Evolutionary conservation across 148 eudicot species (phyloP).

Genomic region (Spergularia bocconei): DNA sequence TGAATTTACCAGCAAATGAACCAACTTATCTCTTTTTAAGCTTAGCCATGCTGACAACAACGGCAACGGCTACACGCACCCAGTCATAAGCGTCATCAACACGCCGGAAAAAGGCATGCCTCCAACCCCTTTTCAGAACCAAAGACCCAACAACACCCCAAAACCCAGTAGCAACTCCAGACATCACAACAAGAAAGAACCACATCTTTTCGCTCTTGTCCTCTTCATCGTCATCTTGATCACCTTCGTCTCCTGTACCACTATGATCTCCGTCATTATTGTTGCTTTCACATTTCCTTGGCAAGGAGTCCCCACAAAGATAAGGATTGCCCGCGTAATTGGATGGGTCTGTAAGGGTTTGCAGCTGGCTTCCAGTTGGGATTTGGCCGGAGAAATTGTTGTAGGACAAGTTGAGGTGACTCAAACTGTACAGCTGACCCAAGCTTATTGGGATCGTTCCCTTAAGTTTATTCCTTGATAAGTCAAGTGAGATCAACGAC

Average conservation of each 20-base stretch:
- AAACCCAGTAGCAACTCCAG: slow-evolving; percentile 30
- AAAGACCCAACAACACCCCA: slow-evolving; percentile 29
- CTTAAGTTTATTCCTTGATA: slow-evolving; percentile 21
- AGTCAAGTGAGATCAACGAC: slow-evolving; percentile 25
- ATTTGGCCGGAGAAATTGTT: slow-evolving; percentile 26
- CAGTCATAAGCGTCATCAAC: slow-evolving; percentile 12
- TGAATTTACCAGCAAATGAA: slow-evolving; percentile 14
- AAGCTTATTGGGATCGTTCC: slow-evolving; percentile 32
- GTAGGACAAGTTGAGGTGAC: slow-evolving; percentile 24
- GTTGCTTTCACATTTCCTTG: slow-evolving; percentile 8
- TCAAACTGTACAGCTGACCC: neutral
- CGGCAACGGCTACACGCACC: slow-evolving; percentile 1
- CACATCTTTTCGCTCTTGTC: slow-evolving; percentile 23
- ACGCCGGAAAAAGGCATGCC: slow-evolving; percentile 18
- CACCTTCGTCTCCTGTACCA: neutral
- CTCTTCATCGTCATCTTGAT: slow-evolving; percentile 12
- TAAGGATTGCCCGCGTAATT: slow-evolving; percentile 17
- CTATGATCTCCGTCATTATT: neutral
- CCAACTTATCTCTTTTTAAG: neutral
- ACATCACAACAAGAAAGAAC: slow-evolving; percentile 24
- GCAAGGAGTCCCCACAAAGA: slow-evolving; percentile 24
- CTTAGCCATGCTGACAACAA: slow-evolving; percentile 5
- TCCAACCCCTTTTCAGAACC: slow-evolving; percentile 16
- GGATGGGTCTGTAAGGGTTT: slow-evolving; percentile 20
- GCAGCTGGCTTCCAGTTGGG: slow-evolving; percentile 25